Evolutionary conservation across 192 early-diverging fungal genomes (phyloP), one percentile per base, ranked within the genome.

Genomic region (Coemansia sp.): DNA sequence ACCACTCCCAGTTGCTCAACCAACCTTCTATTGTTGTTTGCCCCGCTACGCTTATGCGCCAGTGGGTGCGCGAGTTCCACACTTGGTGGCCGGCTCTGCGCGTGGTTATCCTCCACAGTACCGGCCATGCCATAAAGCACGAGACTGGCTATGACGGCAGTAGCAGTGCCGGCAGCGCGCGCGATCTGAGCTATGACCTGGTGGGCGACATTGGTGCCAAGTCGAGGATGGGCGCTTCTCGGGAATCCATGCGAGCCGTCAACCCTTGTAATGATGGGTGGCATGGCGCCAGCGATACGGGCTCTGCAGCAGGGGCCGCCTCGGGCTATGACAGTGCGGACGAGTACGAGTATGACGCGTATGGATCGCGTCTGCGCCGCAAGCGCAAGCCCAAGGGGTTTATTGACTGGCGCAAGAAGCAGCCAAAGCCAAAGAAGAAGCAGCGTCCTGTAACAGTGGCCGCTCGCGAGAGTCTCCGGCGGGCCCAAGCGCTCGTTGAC

Each of bases 61-160:
- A 93, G 64, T 93, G 92, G 92, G 88, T 92, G 14, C 84, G 90
- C 68, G 92, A 93, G 58, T 85, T 92, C 65, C 92, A 92, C 65
- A 73, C 77, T 9, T 93, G 92, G 85, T 90, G 92, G 91, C 92
- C 95, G 28, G 86, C 89, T 11, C 70, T 94, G 34, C 86, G 94
- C n/a, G 95, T 97, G 5, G 87, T 86, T 13, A 92, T 98, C 63
- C 68, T 98, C 33, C 96, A 98, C 68, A 85, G 89, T 26, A 89
- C 88, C 24, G 96, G 96, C 7, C 87, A 86, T 70, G 95, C 89
- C 0, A 84, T 95, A 73, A 61, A 73, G 7, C 16, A 58, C 16
- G 51, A 16, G 21, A 8, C 40, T 16, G 58, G 18, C 6, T 26
- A 53, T 7, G 59, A 63, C 23, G 24, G 11, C 6, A 39, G 66